Conservation (phyloP, 2,329 filamentous ascomycete species). For the Coleophoma cylindrospora region DNA sequence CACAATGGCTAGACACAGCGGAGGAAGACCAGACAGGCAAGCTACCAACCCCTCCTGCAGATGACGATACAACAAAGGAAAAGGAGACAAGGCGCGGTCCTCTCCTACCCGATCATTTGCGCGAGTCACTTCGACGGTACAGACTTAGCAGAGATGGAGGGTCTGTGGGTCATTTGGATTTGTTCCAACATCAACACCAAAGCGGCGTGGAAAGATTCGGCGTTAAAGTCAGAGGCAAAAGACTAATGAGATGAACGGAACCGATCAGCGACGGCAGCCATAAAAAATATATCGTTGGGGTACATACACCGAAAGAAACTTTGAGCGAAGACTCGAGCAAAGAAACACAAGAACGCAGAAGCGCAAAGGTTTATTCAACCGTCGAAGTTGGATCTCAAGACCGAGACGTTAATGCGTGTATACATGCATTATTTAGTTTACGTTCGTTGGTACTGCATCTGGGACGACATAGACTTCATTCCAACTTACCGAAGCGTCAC, state of each 20-base stretch:
- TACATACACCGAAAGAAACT: too few species aligned
- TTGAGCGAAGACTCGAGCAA: too few species aligned
- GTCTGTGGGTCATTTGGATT: slow-evolving; percentile 47
- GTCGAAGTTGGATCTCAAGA: too few species aligned
- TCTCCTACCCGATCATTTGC: slow-evolving; percentile 67
- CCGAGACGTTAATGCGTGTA: too few species aligned
- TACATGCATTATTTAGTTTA: too few species aligned
- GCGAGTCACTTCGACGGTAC: slow-evolving; percentile 68
- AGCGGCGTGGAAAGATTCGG: slow-evolving; percentile 55
- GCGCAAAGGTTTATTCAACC: too few species aligned
- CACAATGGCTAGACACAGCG: slow-evolving; percentile 59
- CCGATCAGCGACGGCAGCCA: too few species aligned
- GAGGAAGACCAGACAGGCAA: slow-evolving; percentile 53
- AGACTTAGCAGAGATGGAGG: slow-evolving; percentile 58
- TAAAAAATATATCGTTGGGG: too few species aligned
- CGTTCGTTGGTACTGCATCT: too few species aligned
- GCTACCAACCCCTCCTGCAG: slow-evolving; percentile 36
- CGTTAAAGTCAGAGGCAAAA: slow-evolving; percentile 20
- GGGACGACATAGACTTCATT: too few species aligned
- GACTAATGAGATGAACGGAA: slow-evolving; percentile 22
- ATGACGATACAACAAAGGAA: slow-evolving; percentile 20
- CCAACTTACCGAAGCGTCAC: too few species aligned
- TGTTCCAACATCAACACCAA: slow-evolving; percentile 57
- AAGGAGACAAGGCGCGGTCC: slow-evolving; percentile 45
- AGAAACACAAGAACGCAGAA: too few species aligned